Percentiles rank a stretch among this genome's conserved stretches.
Evolutionary conservation across 169 alveolate species (phyloP).

Genomic region (Plasmodium gallinaceum): DNA sequence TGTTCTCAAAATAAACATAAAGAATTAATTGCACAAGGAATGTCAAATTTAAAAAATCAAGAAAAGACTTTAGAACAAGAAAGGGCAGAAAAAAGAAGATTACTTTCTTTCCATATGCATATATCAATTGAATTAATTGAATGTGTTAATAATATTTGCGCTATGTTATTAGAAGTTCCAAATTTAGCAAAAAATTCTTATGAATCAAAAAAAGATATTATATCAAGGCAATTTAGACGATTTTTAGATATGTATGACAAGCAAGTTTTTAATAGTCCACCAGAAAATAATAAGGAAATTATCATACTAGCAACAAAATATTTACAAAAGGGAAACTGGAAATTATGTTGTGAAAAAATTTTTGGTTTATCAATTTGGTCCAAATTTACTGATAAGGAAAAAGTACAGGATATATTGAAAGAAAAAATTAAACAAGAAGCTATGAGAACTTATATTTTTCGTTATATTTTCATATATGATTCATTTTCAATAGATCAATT

Average conservation of each 20-base stretch:
- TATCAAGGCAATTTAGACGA: slow-evolving; percentile 93
- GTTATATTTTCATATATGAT: slow-evolving; percentile 88
- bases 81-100: slow-evolving; percentile 95
- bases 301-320: slow-evolving; percentile 93
- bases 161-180: slow-evolving; percentile 94
- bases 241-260: slow-evolving; percentile 94
- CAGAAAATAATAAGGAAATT: slow-evolving; percentile 95
- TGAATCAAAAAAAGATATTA: slow-evolving; percentile 79
- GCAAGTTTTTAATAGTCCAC: slow-evolving; percentile 95
- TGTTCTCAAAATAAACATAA: slow-evolving; percentile 93
- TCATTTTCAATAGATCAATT: slow-evolving; percentile 90
- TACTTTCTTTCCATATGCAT: slow-evolving; percentile 98
- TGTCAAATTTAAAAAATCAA: slow-evolving; percentile 89
- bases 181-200: slow-evolving; percentile 89
- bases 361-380: slow-evolving; percentile 89
- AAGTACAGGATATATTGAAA: slow-evolving; percentile 87
- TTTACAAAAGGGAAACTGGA: slow-evolving; percentile 95
- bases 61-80: slow-evolving; percentile 96
- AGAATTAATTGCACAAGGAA: slow-evolving; percentile 97
- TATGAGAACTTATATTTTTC: slow-evolving; percentile 93
- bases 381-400: slow-evolving; percentile 89
- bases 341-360: slow-evolving; percentile 91
- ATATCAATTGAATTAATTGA: slow-evolving; percentile 95
- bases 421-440: slow-evolving; percentile 95
- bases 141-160: slow-evolving; percentile 93